phyloP scores from a whole-genome alignment of 1,139 yeast genomes.

The Taphrina deformans region DNA sequence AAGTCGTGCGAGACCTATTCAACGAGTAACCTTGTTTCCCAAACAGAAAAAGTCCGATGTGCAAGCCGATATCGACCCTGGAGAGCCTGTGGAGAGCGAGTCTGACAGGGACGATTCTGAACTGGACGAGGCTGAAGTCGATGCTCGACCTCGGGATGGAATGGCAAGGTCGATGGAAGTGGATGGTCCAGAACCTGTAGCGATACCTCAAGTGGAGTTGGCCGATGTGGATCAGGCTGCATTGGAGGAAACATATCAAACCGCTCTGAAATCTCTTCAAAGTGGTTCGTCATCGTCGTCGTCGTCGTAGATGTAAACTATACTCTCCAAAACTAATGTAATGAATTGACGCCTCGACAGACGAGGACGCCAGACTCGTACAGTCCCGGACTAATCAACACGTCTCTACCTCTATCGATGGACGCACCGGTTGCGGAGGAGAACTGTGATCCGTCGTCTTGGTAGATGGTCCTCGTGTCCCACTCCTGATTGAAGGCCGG shows the following conservation, averaged over 20 bases:
- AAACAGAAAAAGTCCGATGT: neutral
- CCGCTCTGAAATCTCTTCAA: constrained; percentile 10
- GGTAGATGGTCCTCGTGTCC: constrained; percentile 20
- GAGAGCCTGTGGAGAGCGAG: neutral
- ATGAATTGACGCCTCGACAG: constrained; percentile 16
- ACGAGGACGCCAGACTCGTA: constrained; percentile 21
- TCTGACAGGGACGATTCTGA: neutral
- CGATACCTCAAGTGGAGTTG: neutral
- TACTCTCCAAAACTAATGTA: neutral
- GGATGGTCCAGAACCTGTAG: neutral
- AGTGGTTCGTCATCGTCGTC: neutral
- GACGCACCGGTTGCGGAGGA: constrained; percentile 19
- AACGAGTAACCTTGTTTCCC: constrained; percentile 21
- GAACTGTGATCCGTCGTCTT: constrained; percentile 20
- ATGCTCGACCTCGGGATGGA: neutral
- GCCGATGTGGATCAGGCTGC: constrained; percentile 6
- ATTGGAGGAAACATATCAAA: constrained; percentile 1
- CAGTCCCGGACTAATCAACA: constrained; percentile 13
- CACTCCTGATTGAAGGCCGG: constrained; percentile 3
- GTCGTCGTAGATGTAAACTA: neutral
- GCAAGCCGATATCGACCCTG: neutral
- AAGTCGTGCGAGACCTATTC: constrained; percentile 4
- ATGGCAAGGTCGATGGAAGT: neutral
- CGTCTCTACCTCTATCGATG: neutral
- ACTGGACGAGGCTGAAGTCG: neutral